Conservation (phyloP, 805 yeast species). For the Monosporozyma yasuniensis region DNA sequence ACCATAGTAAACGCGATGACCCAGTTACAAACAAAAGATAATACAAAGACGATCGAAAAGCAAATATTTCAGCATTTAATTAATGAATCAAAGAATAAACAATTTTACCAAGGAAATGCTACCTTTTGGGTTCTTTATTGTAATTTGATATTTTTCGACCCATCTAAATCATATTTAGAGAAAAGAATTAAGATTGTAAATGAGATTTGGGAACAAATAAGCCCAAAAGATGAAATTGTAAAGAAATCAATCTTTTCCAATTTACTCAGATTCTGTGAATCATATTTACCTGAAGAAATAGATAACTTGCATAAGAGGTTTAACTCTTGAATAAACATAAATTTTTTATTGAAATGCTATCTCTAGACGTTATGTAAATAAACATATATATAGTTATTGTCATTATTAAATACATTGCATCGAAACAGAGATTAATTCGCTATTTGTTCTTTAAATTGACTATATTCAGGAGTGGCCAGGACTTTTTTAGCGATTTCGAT, state of each 20-base stretch:
- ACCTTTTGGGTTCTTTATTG: slow-evolving; percentile 25
- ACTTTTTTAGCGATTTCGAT: slow-evolving; percentile 47
- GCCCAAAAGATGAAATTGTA: slow-evolving; percentile 4
- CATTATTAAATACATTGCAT: not conserved
- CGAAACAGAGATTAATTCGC: not conserved
- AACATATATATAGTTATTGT: slow-evolving; percentile 3
- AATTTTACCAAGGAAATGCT: slow-evolving; percentile 15
- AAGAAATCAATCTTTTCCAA: not conserved
- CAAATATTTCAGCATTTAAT: slow-evolving; percentile 18
- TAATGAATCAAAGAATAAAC: slow-evolving; percentile 7
- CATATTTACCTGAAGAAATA: slow-evolving; percentile 25
- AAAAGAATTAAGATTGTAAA: slow-evolving; percentile 17
- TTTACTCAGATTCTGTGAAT: slow-evolving; percentile 14
- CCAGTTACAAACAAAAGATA: slow-evolving; percentile 19
- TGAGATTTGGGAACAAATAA: slow-evolving; percentile 15
- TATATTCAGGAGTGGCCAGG: slow-evolving; percentile 5
- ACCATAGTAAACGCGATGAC: slow-evolving; percentile 15
- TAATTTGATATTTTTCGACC: slow-evolving; percentile 20
- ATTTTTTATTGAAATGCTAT: not conserved
- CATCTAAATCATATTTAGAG: slow-evolving; percentile 18
- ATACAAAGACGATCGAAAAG: slow-evolving; percentile 15
- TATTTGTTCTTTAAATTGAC: slow-evolving; percentile 5
- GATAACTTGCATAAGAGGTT: slow-evolving; percentile 12
- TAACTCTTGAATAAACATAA: not conserved
- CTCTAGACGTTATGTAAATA: not conserved